Percentiles rank a stretch among this genome's conserved stretches.
These are phyloP conservation scores for Cladosporium sp. DNA, from an alignment of 2,329 filamentous ascomycete genomes.

Conservation along the genomic window DNA sequence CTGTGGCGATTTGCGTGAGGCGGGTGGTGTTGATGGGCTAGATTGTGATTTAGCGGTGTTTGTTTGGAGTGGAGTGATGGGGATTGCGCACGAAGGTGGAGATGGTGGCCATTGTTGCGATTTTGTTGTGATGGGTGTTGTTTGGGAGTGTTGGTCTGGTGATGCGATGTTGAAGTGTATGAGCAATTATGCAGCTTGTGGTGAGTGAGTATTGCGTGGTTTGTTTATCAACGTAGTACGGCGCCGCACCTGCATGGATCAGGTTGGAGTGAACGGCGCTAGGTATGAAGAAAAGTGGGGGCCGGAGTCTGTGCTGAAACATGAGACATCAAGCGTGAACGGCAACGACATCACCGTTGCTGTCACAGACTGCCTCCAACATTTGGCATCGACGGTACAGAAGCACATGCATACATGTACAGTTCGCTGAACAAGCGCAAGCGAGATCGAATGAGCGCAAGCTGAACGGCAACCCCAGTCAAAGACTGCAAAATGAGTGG, in stretches of 20 bases:
- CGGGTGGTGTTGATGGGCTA: conserved; percentile 75
- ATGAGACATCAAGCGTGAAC: conserved; percentile 1
- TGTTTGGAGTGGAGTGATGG: neutral
- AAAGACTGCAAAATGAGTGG: too few species aligned
- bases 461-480: too few species aligned
- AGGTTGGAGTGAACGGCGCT: neutral
- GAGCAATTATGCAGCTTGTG: neutral
- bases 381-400: too few species aligned
- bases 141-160: neutral
- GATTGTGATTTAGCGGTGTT: neutral
- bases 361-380: neutral
- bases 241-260: conserved; percentile 6
- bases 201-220: neutral
- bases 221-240: conserved; percentile 12
- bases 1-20: conserved; percentile 80
- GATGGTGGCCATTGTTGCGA: conserved; percentile 8
- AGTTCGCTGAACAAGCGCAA: neutral
- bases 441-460: neutral
- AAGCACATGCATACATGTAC: neutral
- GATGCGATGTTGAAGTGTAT: neutral
- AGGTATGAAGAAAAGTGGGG: neutral
- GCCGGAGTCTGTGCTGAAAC: neutral
- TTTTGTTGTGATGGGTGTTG: neutral
- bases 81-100: conserved; percentile 8
- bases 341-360: neutral